Conservation (phyloP, 352 stramenopile genomes). For the Blastocystis sp. region DNA sequence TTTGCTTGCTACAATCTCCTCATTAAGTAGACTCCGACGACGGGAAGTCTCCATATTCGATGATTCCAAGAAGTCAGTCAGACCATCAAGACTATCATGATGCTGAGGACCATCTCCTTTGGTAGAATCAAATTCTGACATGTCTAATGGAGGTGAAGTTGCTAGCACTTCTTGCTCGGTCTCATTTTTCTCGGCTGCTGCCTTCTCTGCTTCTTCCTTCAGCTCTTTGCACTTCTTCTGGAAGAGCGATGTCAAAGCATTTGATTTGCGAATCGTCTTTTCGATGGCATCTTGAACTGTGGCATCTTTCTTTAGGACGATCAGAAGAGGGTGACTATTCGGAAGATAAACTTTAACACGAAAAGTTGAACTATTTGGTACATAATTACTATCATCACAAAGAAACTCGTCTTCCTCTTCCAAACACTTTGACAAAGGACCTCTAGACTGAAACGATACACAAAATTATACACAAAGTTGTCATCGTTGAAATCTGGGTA, state of each 20-base stretch:
- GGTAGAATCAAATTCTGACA: not conserved
- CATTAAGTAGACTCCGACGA: not conserved
- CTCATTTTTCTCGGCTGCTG: not conserved
- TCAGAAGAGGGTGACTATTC: not conserved
- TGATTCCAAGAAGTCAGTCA: constrained; percentile 8
- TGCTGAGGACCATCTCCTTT: not conserved
- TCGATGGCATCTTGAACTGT: constrained; percentile 52
- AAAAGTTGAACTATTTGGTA: constrained; percentile 26
- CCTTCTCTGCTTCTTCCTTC: not conserved
- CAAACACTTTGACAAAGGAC: constrained; percentile 21
- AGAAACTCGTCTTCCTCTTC: constrained; percentile 30
- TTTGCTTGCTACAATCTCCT: not conserved
- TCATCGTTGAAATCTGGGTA: not conserved
- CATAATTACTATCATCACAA: not conserved
- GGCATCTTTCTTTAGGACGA: constrained; percentile 38
- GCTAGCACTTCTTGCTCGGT: not conserved
- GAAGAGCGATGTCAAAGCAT: constrained; percentile 3
- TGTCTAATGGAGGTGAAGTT: not conserved
- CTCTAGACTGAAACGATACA: not conserved
- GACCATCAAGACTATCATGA: not conserved
- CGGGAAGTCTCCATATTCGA: not conserved
- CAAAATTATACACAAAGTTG: not conserved
- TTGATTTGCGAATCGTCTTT: constrained; percentile 55
- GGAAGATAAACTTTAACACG: constrained; percentile 55
- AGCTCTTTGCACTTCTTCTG: not conserved